Conservation (phyloP, 768 basidiomycete species). For the Suillus cothurnatus region DNA sequence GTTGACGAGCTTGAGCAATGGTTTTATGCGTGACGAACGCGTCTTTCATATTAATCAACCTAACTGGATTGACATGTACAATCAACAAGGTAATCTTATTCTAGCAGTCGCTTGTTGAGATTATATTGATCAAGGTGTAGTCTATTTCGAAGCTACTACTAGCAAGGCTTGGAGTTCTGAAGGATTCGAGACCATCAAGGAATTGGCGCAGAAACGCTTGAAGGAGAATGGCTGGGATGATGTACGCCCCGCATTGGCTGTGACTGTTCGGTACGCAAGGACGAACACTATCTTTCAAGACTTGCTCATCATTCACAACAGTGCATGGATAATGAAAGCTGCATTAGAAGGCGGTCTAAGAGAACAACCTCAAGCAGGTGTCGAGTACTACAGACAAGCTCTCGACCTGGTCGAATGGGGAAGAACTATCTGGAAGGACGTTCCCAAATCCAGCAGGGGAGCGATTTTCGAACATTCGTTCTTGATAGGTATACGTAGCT, state of each 20-base stretch:
- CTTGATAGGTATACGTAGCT: slow-evolving; percentile 17
- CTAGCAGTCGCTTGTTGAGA: background rate
- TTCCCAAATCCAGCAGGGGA: slow-evolving; percentile 17
- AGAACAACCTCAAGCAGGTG: slow-evolving; percentile 2
- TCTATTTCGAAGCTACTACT: slow-evolving; percentile 20
- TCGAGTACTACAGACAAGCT: slow-evolving; percentile 16
- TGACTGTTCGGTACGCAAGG: slow-evolving; percentile 39
- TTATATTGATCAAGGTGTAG: slow-evolving; percentile 8
- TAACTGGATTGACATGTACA: slow-evolving; percentile 24
- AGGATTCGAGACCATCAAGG: slow-evolving; percentile 20
- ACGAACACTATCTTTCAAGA: background rate
- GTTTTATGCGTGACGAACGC: slow-evolving; percentile 28
- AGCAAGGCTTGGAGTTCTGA: slow-evolving; percentile 20
- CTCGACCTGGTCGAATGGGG: slow-evolving; percentile 22
- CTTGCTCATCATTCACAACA: slow-evolving; percentile 5
- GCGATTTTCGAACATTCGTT: slow-evolving; percentile 23
- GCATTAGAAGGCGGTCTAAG: slow-evolving; percentile 12
- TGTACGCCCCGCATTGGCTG: slow-evolving; percentile 36
- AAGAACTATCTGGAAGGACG: slow-evolving; percentile 17
- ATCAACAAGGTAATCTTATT: slow-evolving; percentile 21
- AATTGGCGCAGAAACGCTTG: slow-evolving; percentile 23
- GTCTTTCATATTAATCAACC: slow-evolving; percentile 23
- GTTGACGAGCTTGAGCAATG: slow-evolving; percentile 23
- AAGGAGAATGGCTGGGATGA: slow-evolving; percentile 27
- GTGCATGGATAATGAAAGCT: slow-evolving; percentile 23